phyloP scores from a whole-genome alignment of 176 grass and related monocot species.

The Puccinellia tenuiflora region DNA sequence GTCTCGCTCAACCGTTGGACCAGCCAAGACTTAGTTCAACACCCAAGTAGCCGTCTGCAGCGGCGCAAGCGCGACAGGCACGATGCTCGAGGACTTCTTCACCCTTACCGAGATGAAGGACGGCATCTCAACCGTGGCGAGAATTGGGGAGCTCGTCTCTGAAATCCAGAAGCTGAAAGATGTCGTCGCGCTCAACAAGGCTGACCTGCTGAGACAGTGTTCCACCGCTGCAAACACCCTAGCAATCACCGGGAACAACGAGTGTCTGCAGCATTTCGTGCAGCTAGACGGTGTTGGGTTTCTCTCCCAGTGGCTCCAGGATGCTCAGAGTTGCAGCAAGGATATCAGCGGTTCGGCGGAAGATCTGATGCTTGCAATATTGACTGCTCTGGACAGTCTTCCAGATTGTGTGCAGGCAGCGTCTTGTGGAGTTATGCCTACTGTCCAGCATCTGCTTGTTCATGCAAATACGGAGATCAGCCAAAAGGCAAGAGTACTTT shows the following conservation, averaged over 20 bases:
- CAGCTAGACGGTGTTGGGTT: slow-evolving; percentile 49
- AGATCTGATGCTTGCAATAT: slow-evolving; percentile 36
- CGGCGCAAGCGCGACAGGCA: background rate
- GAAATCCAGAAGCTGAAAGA: slow-evolving; percentile 49
- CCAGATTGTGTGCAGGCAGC: slow-evolving; percentile 17
- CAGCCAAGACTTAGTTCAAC: background rate
- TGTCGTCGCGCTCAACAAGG: slow-evolving; percentile 8
- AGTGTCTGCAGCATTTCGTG: slow-evolving; percentile 54
- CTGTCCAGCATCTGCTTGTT: slow-evolving; percentile 38
- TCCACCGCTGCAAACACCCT: slow-evolving; percentile 32
- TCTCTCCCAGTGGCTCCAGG: slow-evolving; percentile 65
- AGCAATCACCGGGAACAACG: slow-evolving; percentile 33
- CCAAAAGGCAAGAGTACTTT: slow-evolving; percentile 42
- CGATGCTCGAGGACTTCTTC: slow-evolving; percentile 64
- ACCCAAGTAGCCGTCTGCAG: background rate
- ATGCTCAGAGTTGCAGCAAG: slow-evolving; percentile 34
- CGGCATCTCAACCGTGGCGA: slow-evolving; percentile 49
- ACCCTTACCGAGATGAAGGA: slow-evolving; percentile 72
- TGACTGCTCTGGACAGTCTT: slow-evolving; percentile 44
- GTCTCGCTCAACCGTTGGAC: background rate
- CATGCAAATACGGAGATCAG: slow-evolving; percentile 39
- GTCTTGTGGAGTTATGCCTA: slow-evolving; percentile 31
- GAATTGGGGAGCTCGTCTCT: slow-evolving; percentile 46
- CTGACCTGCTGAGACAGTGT: slow-evolving; percentile 53
- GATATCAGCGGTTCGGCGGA: slow-evolving; percentile 23